These are phyloP conservation scores for Xerocomus amazonicus DNA, from an alignment of 1,284 basidiomycete species.

Conservation along the genomic window DNA sequence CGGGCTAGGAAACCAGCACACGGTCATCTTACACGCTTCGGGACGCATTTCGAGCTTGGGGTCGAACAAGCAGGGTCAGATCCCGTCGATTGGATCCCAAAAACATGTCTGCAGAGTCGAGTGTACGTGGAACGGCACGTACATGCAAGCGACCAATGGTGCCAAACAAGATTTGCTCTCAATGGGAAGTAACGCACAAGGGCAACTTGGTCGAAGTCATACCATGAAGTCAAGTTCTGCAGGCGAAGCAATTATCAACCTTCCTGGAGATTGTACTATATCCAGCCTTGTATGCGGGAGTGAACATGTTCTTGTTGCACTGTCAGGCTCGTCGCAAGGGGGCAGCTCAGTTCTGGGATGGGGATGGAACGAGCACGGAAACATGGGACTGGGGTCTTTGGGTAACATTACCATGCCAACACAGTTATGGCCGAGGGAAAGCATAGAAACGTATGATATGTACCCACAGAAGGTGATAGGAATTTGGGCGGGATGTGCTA, in stretches of 20 bases:
- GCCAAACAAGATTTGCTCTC: slow-evolving; percentile 38
- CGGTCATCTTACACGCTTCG: slow-evolving; percentile 50
- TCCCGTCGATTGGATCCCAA: slow-evolving; percentile 39
- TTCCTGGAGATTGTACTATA: slow-evolving; percentile 35
- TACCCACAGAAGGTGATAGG: slow-evolving; percentile 27
- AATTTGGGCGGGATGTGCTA: slow-evolving; percentile 72
- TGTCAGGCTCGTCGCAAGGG: slow-evolving; percentile 9
- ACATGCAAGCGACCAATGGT: slow-evolving; percentile 38
- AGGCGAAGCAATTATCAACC: slow-evolving; percentile 30
- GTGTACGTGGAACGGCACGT: slow-evolving; percentile 86
- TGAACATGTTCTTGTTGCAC: slow-evolving; percentile 68
- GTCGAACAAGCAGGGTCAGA: slow-evolving; percentile 68
- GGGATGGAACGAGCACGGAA: slow-evolving; percentile 97
- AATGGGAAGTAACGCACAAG: slow-evolving; percentile 64
- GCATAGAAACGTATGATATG: slow-evolving; percentile 6
- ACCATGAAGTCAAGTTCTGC: slow-evolving; percentile 1
- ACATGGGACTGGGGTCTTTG: slow-evolving; percentile 67
- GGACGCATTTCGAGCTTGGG: slow-evolving; percentile 55
- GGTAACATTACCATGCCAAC: slow-evolving; percentile 48
- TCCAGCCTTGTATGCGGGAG: slow-evolving; percentile 59
- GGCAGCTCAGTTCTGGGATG: slow-evolving; percentile 63
- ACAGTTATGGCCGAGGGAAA: slow-evolving; percentile 48
- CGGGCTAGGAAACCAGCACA: slow-evolving; percentile 71
- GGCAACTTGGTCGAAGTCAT: slow-evolving; percentile 59
- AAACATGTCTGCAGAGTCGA: slow-evolving; percentile 40